Percentiles rank a stretch among this genome's conserved stretches.
Conservation (phyloP, 129 eudicot genomes). For the Tanacetum coccineum region DNA sequence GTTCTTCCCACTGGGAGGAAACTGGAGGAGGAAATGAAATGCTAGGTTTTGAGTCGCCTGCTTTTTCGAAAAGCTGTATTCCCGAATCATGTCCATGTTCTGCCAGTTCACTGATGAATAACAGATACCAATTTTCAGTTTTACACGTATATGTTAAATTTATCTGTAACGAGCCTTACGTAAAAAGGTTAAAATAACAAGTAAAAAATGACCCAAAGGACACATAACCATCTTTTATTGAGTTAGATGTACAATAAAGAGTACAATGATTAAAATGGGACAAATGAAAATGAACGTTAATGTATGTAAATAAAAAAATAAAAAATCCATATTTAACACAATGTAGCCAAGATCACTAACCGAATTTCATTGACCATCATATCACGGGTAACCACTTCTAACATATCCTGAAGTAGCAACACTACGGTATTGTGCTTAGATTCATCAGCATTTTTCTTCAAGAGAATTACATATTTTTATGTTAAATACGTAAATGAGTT, state of each 20-base stretch:
- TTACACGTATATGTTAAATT: neutral
- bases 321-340: neutral
- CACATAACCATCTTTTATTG: too few relatives aligned
- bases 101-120: slow-evolving; percentile 50
- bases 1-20: slow-evolving; percentile 15
- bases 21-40: slow-evolving; percentile 23
- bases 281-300: too few relatives aligned
- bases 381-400: slow-evolving; percentile 11
- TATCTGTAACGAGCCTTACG: too few relatives aligned
- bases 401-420: slow-evolving; percentile 13
- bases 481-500: neutral
- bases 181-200: too few relatives aligned
- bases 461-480: neutral
- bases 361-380: slow-evolving; percentile 40
- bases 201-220: too few relatives aligned
- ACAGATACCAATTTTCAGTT: slow-evolving; percentile 6
- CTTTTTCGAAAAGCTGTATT: slow-evolving; percentile 60
- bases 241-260: too few relatives aligned
- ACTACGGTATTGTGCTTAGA: slow-evolving; percentile 10
- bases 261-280: too few relatives aligned
- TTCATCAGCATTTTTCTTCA: slow-evolving; percentile 10
- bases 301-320: too few relatives aligned
- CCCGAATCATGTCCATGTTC: slow-evolving; percentile 71
- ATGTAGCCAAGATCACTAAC: slow-evolving; percentile 30
- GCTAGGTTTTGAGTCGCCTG: slow-evolving; percentile 33